Percentiles rank a stretch among this genome's conserved stretches.
These are phyloP conservation scores for Elsinoe perseae DNA, from an alignment of 2,329 filamentous ascomycete genomes.

Conservation along the genomic window DNA sequence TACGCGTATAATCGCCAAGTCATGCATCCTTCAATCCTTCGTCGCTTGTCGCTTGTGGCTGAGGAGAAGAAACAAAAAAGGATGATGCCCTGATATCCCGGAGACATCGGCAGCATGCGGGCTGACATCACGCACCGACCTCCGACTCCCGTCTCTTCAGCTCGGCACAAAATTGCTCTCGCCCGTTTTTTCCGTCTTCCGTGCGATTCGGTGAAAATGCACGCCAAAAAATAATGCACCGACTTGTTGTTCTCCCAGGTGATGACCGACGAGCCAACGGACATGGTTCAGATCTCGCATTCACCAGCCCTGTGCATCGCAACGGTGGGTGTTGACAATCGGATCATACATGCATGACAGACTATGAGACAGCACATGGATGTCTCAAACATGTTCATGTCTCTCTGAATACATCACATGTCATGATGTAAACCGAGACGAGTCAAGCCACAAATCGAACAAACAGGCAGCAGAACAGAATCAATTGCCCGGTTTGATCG, in stretches of 20 bases:
- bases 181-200: not conserved
- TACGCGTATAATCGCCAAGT: not conserved
- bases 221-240: too few relatives aligned
- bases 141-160: too few relatives aligned
- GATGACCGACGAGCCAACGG: not conserved
- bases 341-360: not conserved
- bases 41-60: not conserved
- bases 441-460: slow-evolving; percentile 3
- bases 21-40: not conserved
- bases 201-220: not conserved
- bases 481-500: not conserved
- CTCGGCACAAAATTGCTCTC: not conserved
- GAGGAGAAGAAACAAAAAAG: not conserved
- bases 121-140: slow-evolving; percentile 9
- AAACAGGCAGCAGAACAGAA: not conserved
- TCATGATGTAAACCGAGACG: not conserved
- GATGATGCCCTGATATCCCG: slow-evolving; percentile 5
- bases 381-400: not conserved
- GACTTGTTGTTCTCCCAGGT: not conserved
- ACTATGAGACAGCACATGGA: not conserved
- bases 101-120: not conserved
- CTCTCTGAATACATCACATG: not conserved
- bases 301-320: not conserved
- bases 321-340: not conserved
- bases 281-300: not conserved